Evolutionary conservation across 306 rosid species (phyloP).

Genomic region (Carpinus viminea): DNA sequence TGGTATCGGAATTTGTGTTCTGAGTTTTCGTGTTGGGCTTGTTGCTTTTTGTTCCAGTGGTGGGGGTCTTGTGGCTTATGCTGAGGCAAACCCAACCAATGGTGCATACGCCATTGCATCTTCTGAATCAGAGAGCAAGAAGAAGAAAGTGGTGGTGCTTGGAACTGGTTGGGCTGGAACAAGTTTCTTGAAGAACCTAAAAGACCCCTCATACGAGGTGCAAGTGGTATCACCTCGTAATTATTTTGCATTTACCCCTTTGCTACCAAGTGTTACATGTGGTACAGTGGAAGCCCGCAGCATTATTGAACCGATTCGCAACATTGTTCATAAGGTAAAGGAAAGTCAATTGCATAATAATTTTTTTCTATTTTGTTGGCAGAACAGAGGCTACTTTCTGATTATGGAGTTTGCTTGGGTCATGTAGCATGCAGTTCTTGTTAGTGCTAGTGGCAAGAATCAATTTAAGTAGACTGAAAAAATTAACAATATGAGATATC

Average conservation of each 20-base stretch:
- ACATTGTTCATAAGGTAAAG: constrained; percentile 67
- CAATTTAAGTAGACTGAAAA: background rate
- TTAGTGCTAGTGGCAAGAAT: background rate
- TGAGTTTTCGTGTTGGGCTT: background rate
- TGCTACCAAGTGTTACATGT: constrained; percentile 91
- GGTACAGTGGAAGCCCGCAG: constrained; percentile 96
- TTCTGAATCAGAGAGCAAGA: constrained; percentile 43
- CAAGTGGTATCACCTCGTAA: constrained; percentile 90
- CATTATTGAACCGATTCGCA: constrained; percentile 90
- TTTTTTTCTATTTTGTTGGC: background rate
- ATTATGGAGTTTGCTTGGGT: background rate
- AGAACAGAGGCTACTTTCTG: background rate
- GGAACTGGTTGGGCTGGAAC: constrained; percentile 99
- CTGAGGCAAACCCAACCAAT: constrained; percentile 43
- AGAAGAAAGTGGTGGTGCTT: constrained; percentile 84
- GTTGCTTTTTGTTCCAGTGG: constrained; percentile 56
- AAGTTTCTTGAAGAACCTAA: constrained; percentile 77
- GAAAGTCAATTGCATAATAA: background rate
- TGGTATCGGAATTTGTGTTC: background rate
- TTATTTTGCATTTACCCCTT: constrained; percentile 90
- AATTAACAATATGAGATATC: background rate
- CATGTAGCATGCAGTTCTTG: background rate
- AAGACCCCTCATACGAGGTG: constrained; percentile 66
- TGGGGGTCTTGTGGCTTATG: constrained; percentile 72
- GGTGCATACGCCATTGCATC: constrained; percentile 22